Evolutionary conservation across 345 rosid genomes (phyloP).

Genomic region (Populus simonii): DNA sequence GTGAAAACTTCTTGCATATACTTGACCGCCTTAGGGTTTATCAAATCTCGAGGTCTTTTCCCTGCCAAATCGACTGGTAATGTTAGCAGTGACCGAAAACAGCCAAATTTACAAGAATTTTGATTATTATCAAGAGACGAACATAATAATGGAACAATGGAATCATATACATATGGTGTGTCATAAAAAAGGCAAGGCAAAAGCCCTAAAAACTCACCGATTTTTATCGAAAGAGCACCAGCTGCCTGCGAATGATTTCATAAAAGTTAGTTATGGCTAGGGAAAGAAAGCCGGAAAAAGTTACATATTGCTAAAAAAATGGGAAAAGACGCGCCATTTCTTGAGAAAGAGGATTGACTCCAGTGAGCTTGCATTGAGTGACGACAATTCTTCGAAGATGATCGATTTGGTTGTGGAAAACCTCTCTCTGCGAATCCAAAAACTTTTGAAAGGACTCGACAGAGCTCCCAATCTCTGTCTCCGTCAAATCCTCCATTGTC

Average conservation of each 20-base stretch:
- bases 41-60: constrained; percentile 94
- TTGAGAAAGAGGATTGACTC: constrained; percentile 97
- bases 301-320: background rate
- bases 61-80: constrained; percentile 42
- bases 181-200: background rate
- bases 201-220: constrained; percentile 56
- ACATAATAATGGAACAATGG: background rate
- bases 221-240: constrained; percentile 85
- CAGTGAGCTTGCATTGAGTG: constrained; percentile 89
- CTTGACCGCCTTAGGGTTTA: constrained; percentile 89
- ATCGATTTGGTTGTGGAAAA: constrained; percentile 83
- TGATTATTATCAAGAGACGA: background rate
- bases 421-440: constrained; percentile 62
- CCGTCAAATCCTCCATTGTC: constrained; percentile 29
- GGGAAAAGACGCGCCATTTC: constrained; percentile 65
- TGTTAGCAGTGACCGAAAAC: constrained; percentile 5
- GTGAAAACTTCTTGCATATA: constrained; percentile 89
- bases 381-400: constrained; percentile 74
- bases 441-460: constrained; percentile 59
- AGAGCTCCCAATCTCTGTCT: constrained; percentile 55
- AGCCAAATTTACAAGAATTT: background rate
- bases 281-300: background rate
- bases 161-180: background rate
- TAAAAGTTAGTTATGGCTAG: constrained; percentile 4
- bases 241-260: constrained; percentile 67